These are phyloP conservation scores for Usnea hakonensis DNA, from an alignment of 495 filamentous ascomycete species.

Conservation along the genomic window DNA sequence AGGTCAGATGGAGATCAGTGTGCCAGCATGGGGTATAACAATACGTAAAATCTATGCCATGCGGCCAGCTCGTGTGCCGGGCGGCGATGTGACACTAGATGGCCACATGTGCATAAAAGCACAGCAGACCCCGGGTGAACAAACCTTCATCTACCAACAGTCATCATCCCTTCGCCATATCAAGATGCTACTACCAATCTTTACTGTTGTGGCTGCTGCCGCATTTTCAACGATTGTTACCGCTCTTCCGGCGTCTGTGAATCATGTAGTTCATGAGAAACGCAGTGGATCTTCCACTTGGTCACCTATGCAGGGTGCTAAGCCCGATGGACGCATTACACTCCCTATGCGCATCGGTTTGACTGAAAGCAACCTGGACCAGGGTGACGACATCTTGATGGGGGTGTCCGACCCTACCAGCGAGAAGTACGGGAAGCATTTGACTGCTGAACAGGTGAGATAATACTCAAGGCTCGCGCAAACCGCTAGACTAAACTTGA, in stretches of 20 bases:
- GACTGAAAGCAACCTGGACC: slow-evolving; percentile 45
- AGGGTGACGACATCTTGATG: slow-evolving; percentile 48
- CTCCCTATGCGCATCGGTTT: slow-evolving; percentile 51
- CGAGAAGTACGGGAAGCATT: slow-evolving; percentile 46
- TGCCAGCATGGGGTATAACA: background rate
- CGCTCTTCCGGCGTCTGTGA: background rate
- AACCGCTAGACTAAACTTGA: background rate
- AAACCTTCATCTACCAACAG: background rate
- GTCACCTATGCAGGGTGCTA: background rate
- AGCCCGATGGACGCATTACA: background rate
- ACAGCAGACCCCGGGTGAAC: background rate
- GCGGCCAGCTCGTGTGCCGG: too few relatives aligned
- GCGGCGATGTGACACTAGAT: background rate
- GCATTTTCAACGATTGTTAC: background rate
- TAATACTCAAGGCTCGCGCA: background rate
- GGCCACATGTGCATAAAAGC: background rate
- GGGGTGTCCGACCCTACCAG: slow-evolving; percentile 42
- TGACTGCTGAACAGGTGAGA: slow-evolving; percentile 40
- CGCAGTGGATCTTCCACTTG: background rate
- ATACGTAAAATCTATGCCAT: too few relatives aligned
- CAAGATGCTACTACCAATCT: background rate
- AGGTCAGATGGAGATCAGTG: background rate
- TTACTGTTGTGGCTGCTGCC: background rate
- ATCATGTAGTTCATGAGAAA: background rate
- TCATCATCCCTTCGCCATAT: background rate